Percentiles rank a stretch among this genome's conserved stretches.
These are phyloP conservation scores for Pouteria campechiana DNA, from an alignment of 179 eudicot species.

Conservation along the genomic window DNA sequence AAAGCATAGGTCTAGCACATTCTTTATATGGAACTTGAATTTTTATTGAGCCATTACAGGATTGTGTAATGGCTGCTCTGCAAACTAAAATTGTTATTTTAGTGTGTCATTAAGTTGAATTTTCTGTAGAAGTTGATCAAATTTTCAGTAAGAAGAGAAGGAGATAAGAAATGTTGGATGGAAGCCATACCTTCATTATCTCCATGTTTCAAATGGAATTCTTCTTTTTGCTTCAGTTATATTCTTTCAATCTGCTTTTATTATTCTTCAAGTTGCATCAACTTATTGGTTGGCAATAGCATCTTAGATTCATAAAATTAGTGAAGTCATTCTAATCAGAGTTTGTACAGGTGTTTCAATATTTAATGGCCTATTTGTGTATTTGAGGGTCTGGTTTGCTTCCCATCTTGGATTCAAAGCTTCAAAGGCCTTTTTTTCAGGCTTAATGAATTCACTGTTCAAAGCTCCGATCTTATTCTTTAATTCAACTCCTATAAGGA, in stretches of 20 bases:
- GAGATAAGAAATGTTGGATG: slow-evolving; percentile 33
- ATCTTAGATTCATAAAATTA: slow-evolving; percentile 21
- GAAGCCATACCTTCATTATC: slow-evolving; percentile 34
- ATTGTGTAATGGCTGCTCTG: slow-evolving; percentile 40
- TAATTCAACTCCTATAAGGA: slow-evolving; percentile 54
- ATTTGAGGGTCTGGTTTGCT: slow-evolving; percentile 21
- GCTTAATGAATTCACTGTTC: slow-evolving; percentile 32
- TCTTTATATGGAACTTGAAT: not conserved
- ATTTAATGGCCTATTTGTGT: slow-evolving; percentile 28
- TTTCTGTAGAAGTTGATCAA: slow-evolving; percentile 28
- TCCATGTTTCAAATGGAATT: slow-evolving; percentile 26
- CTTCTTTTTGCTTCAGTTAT: slow-evolving; percentile 1
- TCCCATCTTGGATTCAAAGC: slow-evolving; percentile 39
- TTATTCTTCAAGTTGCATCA: slow-evolving; percentile 27
- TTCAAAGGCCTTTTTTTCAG: slow-evolving; percentile 32
- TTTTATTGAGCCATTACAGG: slow-evolving; percentile 19
- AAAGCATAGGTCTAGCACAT: not conserved
- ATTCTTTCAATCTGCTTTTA: slow-evolving; percentile 24
- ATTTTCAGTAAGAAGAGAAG: slow-evolving; percentile 49
- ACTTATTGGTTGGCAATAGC: slow-evolving; percentile 50
- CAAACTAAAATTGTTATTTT: slow-evolving; percentile 33
- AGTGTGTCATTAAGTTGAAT: slow-evolving; percentile 53
- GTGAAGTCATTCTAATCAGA: slow-evolving; percentile 17
- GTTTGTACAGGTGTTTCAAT: slow-evolving; percentile 32
- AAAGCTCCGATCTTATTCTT: slow-evolving; percentile 53